Percentiles rank a stretch among this genome's conserved stretches.
phyloP scores from a whole-genome alignment of 179 eudicot species.

The Carnegiea gigantea region DNA sequence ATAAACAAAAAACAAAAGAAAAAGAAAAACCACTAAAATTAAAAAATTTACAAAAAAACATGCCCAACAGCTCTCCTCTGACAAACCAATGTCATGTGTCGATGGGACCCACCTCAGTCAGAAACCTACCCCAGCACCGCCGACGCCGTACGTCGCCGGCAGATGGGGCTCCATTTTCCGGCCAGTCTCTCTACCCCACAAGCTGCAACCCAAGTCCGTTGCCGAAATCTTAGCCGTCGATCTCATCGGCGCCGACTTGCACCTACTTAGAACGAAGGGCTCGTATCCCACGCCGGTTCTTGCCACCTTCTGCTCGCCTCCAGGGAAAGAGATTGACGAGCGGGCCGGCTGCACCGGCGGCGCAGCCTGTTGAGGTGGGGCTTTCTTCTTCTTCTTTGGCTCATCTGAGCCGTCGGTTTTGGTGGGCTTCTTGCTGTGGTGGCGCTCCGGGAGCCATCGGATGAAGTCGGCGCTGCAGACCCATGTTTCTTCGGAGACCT shows the following conservation, averaged over 20 bases:
- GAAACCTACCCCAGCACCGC: slow-evolving; percentile 66
- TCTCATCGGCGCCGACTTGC: slow-evolving; percentile 92
- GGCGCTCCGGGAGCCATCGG: slow-evolving; percentile 63
- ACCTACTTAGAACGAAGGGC: slow-evolving; percentile 77
- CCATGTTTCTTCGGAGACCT: slow-evolving; percentile 95
- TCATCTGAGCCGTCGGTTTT: slow-evolving; percentile 25
- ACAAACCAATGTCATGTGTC: slow-evolving; percentile 19
- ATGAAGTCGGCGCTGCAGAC: slow-evolving; percentile 76
- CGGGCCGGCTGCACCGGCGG: slow-evolving; percentile 44
- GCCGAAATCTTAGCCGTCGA: slow-evolving; percentile 63
- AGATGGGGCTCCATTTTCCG: slow-evolving; percentile 71
- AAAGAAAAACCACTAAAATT: neutral
- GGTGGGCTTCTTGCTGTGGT: slow-evolving; percentile 26
- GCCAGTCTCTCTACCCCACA: slow-evolving; percentile 46
- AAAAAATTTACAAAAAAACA: slow-evolving; percentile 22
- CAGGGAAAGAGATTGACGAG: slow-evolving; percentile 75
- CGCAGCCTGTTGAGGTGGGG: slow-evolving; percentile 15
- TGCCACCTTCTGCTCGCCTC: slow-evolving; percentile 50
- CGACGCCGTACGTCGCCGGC: slow-evolving; percentile 53
- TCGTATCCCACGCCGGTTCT: slow-evolving; percentile 60
- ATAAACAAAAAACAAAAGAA: neutral
- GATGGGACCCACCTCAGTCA: slow-evolving; percentile 29
- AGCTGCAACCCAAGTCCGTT: slow-evolving; percentile 45
- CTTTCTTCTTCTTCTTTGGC: slow-evolving; percentile 30
- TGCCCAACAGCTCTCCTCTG: slow-evolving; percentile 10